Evolutionary conservation across 2,329 filamentous ascomycete species (phyloP).

Genomic region (Neofusicoccum ribis): DNA sequence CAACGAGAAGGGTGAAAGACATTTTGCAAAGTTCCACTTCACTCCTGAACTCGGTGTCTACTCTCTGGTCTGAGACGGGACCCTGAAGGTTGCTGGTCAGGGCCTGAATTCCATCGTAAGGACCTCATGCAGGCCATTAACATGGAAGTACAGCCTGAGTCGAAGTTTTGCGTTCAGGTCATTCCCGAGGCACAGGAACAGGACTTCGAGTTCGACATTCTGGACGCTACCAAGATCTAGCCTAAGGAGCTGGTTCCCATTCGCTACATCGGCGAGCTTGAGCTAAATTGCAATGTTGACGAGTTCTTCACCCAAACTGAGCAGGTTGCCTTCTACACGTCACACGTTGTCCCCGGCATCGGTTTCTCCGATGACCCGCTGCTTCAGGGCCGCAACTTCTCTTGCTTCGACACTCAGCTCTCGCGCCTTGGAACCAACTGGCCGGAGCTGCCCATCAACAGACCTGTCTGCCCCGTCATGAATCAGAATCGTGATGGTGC

Average conservation of each 20-base stretch:
- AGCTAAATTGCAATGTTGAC: constrained; percentile 77
- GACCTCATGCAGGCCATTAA: constrained; percentile 75
- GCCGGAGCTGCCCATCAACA: constrained; percentile 76
- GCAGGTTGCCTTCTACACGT: constrained; percentile 80
- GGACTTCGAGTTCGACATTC: constrained; percentile 80
- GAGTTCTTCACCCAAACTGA: constrained; percentile 83
- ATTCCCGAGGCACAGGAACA: constrained; percentile 71
- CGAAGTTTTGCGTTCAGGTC: constrained; percentile 81
- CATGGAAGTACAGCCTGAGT: constrained; percentile 68
- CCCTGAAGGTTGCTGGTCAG: constrained; percentile 62
- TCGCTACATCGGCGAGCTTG: constrained; percentile 74
- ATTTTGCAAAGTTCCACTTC: constrained; percentile 78
- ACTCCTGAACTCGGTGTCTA: constrained; percentile 74
- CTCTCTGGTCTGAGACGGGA: constrained; percentile 77
- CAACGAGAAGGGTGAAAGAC: constrained; percentile 67
- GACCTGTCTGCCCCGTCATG: constrained; percentile 72
- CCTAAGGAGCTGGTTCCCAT: constrained; percentile 75
- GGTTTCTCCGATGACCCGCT: constrained; percentile 76
- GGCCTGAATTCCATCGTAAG: constrained; percentile 83
- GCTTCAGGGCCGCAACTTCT: constrained; percentile 70
- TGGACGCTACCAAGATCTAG: constrained; percentile 86
- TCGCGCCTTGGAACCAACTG: constrained; percentile 72
- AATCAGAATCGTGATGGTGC: constrained; percentile 76
- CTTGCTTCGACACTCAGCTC: constrained; percentile 68
- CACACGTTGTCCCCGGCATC: constrained; percentile 76